Evolutionary conservation across 2,329 filamentous ascomycete genomes (phyloP).

Genomic region (Microsporum ferrugineum): DNA sequence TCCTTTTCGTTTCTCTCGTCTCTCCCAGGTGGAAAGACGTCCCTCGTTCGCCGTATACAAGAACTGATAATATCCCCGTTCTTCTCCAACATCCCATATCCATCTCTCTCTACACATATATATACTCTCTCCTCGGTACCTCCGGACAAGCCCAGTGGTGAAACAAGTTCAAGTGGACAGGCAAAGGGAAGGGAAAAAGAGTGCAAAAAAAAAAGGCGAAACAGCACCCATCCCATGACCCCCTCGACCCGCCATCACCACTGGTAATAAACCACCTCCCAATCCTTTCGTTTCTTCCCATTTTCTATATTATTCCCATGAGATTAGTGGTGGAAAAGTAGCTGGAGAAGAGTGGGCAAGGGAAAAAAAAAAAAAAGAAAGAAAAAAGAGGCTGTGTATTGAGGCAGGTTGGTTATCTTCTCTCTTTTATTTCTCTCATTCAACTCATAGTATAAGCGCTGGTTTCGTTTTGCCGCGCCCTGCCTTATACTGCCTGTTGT

Average conservation of each 20-base stretch:
- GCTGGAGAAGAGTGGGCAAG: not conserved
- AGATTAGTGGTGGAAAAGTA: not conserved
- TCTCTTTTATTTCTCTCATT: not conserved
- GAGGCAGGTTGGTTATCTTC: not conserved
- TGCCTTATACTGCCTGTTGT: not conserved
- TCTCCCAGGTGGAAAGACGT: constrained; percentile 21
- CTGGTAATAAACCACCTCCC: not conserved
- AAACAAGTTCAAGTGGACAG: not conserved
- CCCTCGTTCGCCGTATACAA: not conserved
- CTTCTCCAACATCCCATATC: not conserved
- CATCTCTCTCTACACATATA: not conserved
- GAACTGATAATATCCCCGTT: not conserved
- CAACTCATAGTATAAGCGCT: not conserved
- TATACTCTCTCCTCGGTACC: not conserved
- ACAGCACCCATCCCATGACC: constrained; percentile 1
- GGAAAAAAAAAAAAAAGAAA: not conserved
- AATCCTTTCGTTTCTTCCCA: not conserved
- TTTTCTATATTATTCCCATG: not conserved
- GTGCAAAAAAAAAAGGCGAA: not conserved
- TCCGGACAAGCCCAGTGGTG: not conserved
- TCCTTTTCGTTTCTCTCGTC: not conserved
- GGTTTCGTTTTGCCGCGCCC: not conserved
- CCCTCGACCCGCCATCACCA: not conserved
- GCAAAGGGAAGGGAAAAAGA: not conserved
- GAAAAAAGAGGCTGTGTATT: not conserved